Conservation (phyloP, 441 rosid genomes). For the Metrosideros polymorpha region DNA sequence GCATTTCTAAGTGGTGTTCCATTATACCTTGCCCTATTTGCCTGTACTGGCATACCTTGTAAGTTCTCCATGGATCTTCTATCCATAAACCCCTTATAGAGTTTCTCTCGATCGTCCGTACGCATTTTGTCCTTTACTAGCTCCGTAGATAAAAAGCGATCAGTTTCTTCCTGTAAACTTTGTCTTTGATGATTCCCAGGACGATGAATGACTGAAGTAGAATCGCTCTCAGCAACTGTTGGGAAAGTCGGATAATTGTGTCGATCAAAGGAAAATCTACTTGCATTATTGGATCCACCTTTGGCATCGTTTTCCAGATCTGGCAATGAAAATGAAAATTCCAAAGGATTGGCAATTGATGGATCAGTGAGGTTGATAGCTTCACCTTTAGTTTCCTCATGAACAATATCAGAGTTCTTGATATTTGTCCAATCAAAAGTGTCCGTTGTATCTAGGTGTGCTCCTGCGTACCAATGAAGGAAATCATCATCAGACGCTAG, state of each 20-base stretch:
- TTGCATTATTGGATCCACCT: slow-evolving; percentile 36
- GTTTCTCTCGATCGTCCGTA: slow-evolving; percentile 22
- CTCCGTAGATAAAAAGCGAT: slow-evolving; percentile 7
- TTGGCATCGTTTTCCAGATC: slow-evolving; percentile 31
- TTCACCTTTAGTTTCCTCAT: slow-evolving; percentile 44
- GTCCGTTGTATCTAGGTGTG: slow-evolving; percentile 17
- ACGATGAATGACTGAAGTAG: slow-evolving; percentile 23
- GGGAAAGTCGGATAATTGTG: slow-evolving; percentile 35
- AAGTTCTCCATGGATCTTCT: slow-evolving; percentile 27
- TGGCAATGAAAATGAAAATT: slow-evolving; percentile 28
- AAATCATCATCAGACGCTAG: slow-evolving; percentile 20
- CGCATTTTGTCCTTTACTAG: slow-evolving; percentile 20
- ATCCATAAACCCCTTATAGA: slow-evolving; percentile 25
- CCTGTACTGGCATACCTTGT: slow-evolving; percentile 21
- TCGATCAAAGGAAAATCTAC: slow-evolving; percentile 45
- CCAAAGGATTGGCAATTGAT: slow-evolving; percentile 18
- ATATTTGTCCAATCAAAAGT: slow-evolving; percentile 18
- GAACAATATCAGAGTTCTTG: slow-evolving; percentile 21
- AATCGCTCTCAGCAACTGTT: slow-evolving; percentile 33
- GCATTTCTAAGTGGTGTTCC: slow-evolving; percentile 65
- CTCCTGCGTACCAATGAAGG: slow-evolving; percentile 21
- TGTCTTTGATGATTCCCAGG: slow-evolving; percentile 19
- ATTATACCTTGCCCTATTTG: slow-evolving; percentile 40
- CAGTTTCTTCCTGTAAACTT: slow-evolving; percentile 14
- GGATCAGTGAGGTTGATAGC: slow-evolving; percentile 37